These are phyloP conservation scores for Xylaria sp. DNA, from an alignment of 2,329 filamentous ascomycete species.

Conservation along the genomic window DNA sequence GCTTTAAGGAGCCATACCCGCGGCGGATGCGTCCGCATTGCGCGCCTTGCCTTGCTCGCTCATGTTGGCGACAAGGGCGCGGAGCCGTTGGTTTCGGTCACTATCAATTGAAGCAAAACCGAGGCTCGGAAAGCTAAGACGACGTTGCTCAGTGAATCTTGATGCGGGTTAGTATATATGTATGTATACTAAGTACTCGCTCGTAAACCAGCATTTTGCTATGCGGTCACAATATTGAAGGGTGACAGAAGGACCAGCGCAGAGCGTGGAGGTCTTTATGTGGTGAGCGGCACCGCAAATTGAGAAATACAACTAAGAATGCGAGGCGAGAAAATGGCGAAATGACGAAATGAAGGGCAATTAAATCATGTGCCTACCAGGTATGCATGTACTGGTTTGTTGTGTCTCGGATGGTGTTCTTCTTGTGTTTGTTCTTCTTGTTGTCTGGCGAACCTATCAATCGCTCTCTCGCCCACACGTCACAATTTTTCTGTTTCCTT, in stretches of 20 bases:
- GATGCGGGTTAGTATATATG: constrained; percentile 11
- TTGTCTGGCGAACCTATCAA: neutral
- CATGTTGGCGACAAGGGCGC: constrained; percentile 29
- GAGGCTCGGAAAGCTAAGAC: constrained; percentile 5
- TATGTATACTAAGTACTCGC: neutral
- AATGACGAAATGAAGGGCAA: constrained; percentile 17
- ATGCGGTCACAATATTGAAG: neutral
- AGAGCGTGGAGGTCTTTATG: neutral
- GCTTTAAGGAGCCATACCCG: constrained; percentile 39
- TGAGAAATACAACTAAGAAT: neutral
- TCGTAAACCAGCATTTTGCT: neutral
- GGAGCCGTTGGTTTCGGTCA: constrained; percentile 17
- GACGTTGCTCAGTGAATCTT: neutral
- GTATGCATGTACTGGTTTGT: constrained; percentile 9
- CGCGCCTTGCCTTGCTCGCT: constrained; percentile 41
- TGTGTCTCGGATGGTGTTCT: constrained; percentile 13
- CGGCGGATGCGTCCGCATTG: constrained; percentile 37
- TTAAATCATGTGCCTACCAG: constrained; percentile 13
- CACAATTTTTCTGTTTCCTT: neutral
- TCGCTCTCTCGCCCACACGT: neutral
- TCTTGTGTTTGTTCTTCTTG: neutral
- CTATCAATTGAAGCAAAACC: neutral
- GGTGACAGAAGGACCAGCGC: neutral
- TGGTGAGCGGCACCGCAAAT: neutral
- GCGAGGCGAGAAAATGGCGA: neutral